Percentiles rank a stretch among this genome's conserved stretches.
These are phyloP conservation scores for Alternaria brassicicola DNA, from an alignment of 2,329 filamentous ascomycete species.

Conservation along the genomic window DNA sequence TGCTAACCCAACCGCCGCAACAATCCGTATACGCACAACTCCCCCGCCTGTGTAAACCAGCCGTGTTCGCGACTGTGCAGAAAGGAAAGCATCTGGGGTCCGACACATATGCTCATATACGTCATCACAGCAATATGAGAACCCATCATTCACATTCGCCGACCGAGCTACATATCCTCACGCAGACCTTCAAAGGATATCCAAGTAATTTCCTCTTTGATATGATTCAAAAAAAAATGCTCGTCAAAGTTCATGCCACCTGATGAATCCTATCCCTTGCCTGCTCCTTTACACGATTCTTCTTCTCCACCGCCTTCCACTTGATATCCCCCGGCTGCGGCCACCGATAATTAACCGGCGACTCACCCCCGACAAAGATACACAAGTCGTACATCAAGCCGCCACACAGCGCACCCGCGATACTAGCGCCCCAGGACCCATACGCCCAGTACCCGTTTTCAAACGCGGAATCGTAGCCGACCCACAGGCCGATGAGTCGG, in stretches of 20 bases:
- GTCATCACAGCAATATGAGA: slow-evolving; percentile 72
- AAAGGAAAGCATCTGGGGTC: slow-evolving; percentile 66
- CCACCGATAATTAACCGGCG: slow-evolving; percentile 41
- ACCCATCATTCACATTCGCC: too few species aligned
- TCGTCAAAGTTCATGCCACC: too few species aligned
- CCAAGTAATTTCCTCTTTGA: not conserved
- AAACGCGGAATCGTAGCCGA: slow-evolving; percentile 66
- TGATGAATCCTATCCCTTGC: slow-evolving; percentile 24
- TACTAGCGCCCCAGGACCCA: slow-evolving; percentile 33
- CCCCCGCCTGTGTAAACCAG: slow-evolving; percentile 75
- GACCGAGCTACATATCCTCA: too few species aligned
- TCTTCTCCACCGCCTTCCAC: slow-evolving; percentile 22
- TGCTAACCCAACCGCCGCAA: slow-evolving; percentile 72
- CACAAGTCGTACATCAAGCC: slow-evolving; percentile 40
- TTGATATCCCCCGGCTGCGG: slow-evolving; percentile 32
- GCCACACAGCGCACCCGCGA: slow-evolving; percentile 35
- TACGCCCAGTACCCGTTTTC: slow-evolving; percentile 36
- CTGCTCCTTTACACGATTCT: slow-evolving; percentile 22
- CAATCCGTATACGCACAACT: slow-evolving; percentile 72
- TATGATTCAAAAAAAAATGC: too few species aligned
- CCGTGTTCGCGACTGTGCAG: slow-evolving; percentile 66
- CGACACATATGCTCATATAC: slow-evolving; percentile 70
- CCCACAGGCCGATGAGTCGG: slow-evolving; percentile 68
- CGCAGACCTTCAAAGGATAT: too few species aligned
- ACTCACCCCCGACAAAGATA: slow-evolving; percentile 41